Evolutionary conservation across 441 rosid genomes (phyloP), one percentile per base, ranked within the genome.

Genomic region (Viola pubescens): DNA sequence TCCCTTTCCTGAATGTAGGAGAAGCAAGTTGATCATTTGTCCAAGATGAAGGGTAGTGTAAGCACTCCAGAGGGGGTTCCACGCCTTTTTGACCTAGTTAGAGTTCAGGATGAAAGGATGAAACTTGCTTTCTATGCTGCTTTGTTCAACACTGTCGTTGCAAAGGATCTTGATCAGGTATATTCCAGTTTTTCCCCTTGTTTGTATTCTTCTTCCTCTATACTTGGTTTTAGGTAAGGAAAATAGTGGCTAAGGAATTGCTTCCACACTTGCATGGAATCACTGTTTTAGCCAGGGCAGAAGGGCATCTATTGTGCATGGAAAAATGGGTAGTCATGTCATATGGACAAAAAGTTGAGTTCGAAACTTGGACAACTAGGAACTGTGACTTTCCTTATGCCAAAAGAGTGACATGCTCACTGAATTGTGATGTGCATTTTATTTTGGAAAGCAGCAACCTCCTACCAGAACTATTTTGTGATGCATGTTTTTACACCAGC

Each of bases 61-160:
- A 80, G 70, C 79, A 81, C 89, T 56, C 96, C 96, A 9, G 96
- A 89, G 78, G 91, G 90, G 14, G 91, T 83, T 69, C 90, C 89
- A 26, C 95, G 95, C 54, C 97, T 89, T 63, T 87, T 87, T 84
- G 97, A 92, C 75, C 76, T 89, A 55, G 78, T 92, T 59, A 81
- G 82, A 74, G 96, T 89, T 74, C 73, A 76, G 65, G 94, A 92
- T 78, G 97, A 89, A 69, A 81, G 92, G 68, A 80, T 87, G 89
- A 92, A 80, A 71, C 96, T 87, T 74, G 97, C 98, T 56, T 92
- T 92, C 71, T 91, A 73, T 80, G 94, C 97, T 43, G 85, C 87
- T 63, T 59, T 87, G 73, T 82, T 89, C 56, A 86, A 89, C 75
- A 89, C 98, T 66, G 73, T 88, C 60, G 96, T 94, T 60, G 89